A percentile compares a stretch with the other conserved stretches of the same genome.
These are phyloP conservation scores for Microcyclospora pomicola DNA, from an alignment of 2,329 filamentous ascomycete species.

Conservation along the genomic window DNA sequence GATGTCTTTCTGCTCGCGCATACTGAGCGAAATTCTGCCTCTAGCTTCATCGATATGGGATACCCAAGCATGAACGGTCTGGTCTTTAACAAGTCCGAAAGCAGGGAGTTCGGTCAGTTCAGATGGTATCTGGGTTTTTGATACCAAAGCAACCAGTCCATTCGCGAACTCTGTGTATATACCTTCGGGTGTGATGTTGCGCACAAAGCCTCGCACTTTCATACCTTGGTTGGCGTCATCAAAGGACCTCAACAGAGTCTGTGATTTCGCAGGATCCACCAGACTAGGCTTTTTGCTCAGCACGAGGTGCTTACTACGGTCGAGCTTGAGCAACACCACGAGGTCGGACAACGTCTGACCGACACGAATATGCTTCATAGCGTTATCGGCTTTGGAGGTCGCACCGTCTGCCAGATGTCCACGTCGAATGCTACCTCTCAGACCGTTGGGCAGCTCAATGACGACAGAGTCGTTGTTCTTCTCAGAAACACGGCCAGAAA, in stretches of 20 bases:
- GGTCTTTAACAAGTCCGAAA: slow-evolving; percentile 66
- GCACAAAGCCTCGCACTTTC: slow-evolving; percentile 63
- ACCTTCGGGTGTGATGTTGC: slow-evolving; percentile 67
- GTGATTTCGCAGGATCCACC: slow-evolving; percentile 57
- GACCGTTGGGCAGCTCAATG: slow-evolving; percentile 58
- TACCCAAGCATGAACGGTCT: slow-evolving; percentile 62
- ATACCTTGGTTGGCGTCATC: slow-evolving; percentile 58
- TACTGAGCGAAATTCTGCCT: slow-evolving; percentile 53
- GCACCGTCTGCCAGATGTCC: slow-evolving; percentile 80
- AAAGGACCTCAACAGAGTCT: slow-evolving; percentile 57
- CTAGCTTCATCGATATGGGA: slow-evolving; percentile 57
- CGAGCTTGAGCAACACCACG: slow-evolving; percentile 75
- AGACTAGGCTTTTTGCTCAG: slow-evolving; percentile 76
- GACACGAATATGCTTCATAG: slow-evolving; percentile 67
- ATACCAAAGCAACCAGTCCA: slow-evolving; percentile 62
- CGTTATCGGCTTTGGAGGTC: slow-evolving; percentile 58
- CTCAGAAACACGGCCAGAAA: slow-evolving; percentile 53
- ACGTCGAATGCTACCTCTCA: slow-evolving; percentile 65
- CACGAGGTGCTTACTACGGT: slow-evolving; percentile 58
- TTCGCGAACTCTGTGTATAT: slow-evolving; percentile 82
- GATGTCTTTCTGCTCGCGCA: slow-evolving; percentile 37
- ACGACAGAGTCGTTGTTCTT: slow-evolving; percentile 34
- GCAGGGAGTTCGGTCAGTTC: slow-evolving; percentile 53
- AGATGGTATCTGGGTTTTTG: slow-evolving; percentile 62
- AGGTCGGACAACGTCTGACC: slow-evolving; percentile 72